Evolutionary conservation across 148 eudicot genomes (phyloP).

Genomic region (Camellia sinensis): DNA sequence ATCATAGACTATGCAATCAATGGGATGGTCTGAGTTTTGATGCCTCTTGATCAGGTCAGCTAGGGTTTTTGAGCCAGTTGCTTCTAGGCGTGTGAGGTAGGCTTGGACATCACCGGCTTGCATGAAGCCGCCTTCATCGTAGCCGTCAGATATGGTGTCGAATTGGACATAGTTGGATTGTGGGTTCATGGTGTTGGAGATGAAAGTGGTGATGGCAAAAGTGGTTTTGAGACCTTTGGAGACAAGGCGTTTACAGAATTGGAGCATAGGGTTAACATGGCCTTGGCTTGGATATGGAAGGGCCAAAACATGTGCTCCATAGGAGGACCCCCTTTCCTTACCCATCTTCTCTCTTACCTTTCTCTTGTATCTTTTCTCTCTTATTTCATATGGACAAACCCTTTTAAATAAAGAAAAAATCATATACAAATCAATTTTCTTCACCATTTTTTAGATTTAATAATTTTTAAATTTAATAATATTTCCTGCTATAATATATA

Average conservation of each 20-base stretch:
- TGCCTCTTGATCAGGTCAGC: slow-evolving; percentile 26
- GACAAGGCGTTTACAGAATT: slow-evolving; percentile 42
- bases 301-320: slow-evolving; percentile 31
- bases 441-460: no score
- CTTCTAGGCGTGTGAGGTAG: slow-evolving; percentile 29
- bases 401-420: no score
- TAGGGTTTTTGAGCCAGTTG: slow-evolving; percentile 29
- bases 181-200: slow-evolving; percentile 24
- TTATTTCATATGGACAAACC: no score
- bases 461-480: no score
- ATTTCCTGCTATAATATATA: no score
- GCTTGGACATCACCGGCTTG: slow-evolving; percentile 19
- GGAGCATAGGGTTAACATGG: slow-evolving; percentile 53
- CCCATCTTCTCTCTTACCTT: slow-evolving; percentile 10
- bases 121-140: slow-evolving; percentile 32
- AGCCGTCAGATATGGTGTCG: slow-evolving; percentile 48
- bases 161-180: slow-evolving; percentile 24
- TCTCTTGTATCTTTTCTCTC: no score
- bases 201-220: slow-evolving; percentile 38
- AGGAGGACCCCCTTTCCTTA: neutral
- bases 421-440: no score
- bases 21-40: slow-evolving; percentile 17
- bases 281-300: slow-evolving; percentile 53
- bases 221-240: slow-evolving; percentile 44
- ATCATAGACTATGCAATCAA: slow-evolving; percentile 43